Base-by-base conservation (phyloP, 306 rosid species). In the Begonia loranthoides region DNA sequence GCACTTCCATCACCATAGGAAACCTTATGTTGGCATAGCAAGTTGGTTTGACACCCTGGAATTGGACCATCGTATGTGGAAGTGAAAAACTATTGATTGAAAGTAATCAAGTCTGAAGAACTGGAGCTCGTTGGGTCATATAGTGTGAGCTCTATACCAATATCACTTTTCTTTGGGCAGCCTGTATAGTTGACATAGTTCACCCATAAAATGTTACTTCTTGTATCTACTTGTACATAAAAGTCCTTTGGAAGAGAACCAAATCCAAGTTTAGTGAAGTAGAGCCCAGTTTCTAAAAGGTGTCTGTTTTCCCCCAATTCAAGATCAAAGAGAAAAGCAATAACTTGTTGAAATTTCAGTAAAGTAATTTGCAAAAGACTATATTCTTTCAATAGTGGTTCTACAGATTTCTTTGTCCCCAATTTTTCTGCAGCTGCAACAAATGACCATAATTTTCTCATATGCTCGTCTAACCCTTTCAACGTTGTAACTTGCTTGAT, bases 191-290 rank as follows among this genome's bases (percentile, higher is more conserved):
- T 94, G 6, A 21, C 51, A 61, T 89, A 80, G 61, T 79, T 87
- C 52, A 92, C 84, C 99, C 99, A 92, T 17, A 92, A 70, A 57
- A 70, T 40, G 69, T 87, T 96, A 73, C 99, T 92, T 58, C 99
- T 96, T 11, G 99, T 86, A 52, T 92, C 99, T 62, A 92, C 96
- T 66, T 92, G 99, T 54, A 92, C 94, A 61, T 58, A 69, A 74
- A 49, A 92, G 60, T 87, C 79, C 59, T 66, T 72, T 28, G 76
- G 13, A 65, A 96, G 99, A 64, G 85, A 55, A 36, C 99, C 99
- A 50, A 92, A 68, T 65, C 82, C 80, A 34, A 92, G 36, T 79
- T 72, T 83, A 33, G 96, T 73, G 40, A 51, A 82, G 71, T 92
- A 92, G 62, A 92, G 66, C 87, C 99, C n/a, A n/a, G n/a, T n/a